Percentiles rank a stretch among this genome's conserved stretches.
These are phyloP conservation scores for Stephania yunnanensis DNA, from an alignment of 164 flowering plant species.

Conservation along the genomic window DNA sequence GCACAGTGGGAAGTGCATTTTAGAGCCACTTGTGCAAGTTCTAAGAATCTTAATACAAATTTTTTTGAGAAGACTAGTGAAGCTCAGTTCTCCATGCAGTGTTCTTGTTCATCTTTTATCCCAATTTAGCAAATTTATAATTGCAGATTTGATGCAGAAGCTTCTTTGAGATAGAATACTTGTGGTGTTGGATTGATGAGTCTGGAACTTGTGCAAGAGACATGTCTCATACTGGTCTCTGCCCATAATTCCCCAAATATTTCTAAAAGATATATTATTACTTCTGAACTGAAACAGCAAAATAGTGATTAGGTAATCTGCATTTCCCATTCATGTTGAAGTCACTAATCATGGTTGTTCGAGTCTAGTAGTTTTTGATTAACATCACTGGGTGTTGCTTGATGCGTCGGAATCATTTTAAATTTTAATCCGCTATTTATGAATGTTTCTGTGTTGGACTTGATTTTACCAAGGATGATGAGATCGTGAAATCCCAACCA, in stretches of 20 bases:
- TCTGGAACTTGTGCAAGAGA: slow-evolving; percentile 23
- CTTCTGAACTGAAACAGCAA: not conserved
- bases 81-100: slow-evolving; percentile 23
- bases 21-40: slow-evolving; percentile 26
- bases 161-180: slow-evolving; percentile 27
- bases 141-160: slow-evolving; percentile 16
- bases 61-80: slow-evolving; percentile 16
- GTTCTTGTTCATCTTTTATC: slow-evolving; percentile 4
- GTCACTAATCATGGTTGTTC: not conserved
- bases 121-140: slow-evolving; percentile 5
- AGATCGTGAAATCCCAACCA: not conserved
- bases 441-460: no score
- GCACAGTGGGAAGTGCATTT: slow-evolving; percentile 22
- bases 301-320: not conserved
- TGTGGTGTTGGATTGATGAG: slow-evolving; percentile 36
- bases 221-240: slow-evolving; percentile 11
- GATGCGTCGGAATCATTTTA: not conserved
- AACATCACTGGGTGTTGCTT: not conserved
- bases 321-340: not conserved
- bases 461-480: not conserved
- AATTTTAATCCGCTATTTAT: not conserved
- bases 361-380: not conserved
- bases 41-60: slow-evolving; percentile 23
- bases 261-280: not conserved
- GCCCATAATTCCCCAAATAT: not conserved